Base-by-base conservation (phyloP, 2,329 filamentous ascomycete genomes). In the Tolypocladium nubicola region DNA sequence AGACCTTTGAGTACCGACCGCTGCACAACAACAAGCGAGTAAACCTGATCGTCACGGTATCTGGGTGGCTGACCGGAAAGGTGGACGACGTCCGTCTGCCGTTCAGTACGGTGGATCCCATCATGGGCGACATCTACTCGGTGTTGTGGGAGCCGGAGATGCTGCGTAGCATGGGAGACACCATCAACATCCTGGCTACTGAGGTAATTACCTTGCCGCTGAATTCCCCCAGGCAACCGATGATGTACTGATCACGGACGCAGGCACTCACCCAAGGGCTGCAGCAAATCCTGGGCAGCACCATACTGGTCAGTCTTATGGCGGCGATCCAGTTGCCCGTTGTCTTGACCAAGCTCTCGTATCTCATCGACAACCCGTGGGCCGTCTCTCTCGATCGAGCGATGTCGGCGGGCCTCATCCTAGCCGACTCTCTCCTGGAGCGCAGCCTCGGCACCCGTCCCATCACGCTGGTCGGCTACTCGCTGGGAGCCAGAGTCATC, bases 101-200 rank as follows among this genome's bases (percentile, higher is more conserved):
- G 9, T 99, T 89, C 73, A 97, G 91, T 75, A 99, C 95, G 0
- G 88, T 99, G 8, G 92, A 99, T 70, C 90, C 95, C 0, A 84
- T 97, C 61, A 99, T 99, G 94, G 94, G 94, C 14, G 94, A 99
- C 68, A 86, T 99, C 19, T 99, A 99, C 74, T 97, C 93, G 0
- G 87, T 99, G 13, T 78, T 95, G 58, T 99, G 94, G 92, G 94
- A 99, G 71, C 95, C 94, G 3, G 94, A 99, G 69, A 96, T 99
- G 92, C 81, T 99, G 68, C 87, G 85, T 65, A 96, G 90, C 72
- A 99, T 97, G 87, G 94, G 94, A 82, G 90, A 94, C 70, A 99
- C 94, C 52, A 97, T 99, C 67, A 97, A 97, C 66, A 97, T 99
- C 73, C 78, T 99, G 62, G 94, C 94, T 58, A 99, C 94, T 39